Percentiles rank a stretch among this genome's conserved stretches.
phyloP scores from a whole-genome alignment of 176 grass and related monocot species.

The Saccharum officinarum region DNA sequence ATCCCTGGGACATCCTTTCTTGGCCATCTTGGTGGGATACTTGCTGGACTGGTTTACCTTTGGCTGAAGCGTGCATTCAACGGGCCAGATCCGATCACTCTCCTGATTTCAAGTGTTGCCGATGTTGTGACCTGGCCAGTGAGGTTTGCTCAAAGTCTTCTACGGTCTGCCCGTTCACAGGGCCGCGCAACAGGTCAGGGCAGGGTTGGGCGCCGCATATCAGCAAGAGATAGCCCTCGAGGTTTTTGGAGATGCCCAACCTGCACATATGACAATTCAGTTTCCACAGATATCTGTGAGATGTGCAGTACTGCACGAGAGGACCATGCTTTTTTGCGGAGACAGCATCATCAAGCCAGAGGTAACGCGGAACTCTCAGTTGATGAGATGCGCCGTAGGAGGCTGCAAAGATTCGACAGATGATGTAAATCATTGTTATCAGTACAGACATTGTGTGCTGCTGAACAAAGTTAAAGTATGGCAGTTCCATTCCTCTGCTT shows the following conservation, averaged over 20 bases:
- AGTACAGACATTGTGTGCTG: not conserved
- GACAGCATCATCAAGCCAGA: constrained; percentile 13
- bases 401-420: constrained; percentile 70
- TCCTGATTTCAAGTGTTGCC: constrained; percentile 45
- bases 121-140: constrained; percentile 73
- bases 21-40: constrained; percentile 82
- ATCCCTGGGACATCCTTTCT: constrained; percentile 83
- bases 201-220: constrained; percentile 39
- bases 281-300: constrained; percentile 66
- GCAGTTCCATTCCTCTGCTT: not conserved
- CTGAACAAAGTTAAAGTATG: not conserved
- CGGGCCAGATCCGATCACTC: constrained; percentile 45
- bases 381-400: constrained; percentile 76
- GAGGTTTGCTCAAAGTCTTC: constrained; percentile 46
- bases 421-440: constrained; percentile 29
- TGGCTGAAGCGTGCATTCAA: constrained; percentile 53
- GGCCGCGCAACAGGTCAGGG: constrained; percentile 39
- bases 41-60: constrained; percentile 79
- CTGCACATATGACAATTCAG: constrained; percentile 84
- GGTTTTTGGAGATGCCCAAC: constrained; percentile 69
- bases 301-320: constrained; percentile 68
- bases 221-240: constrained; percentile 9
- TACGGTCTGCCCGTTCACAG: constrained; percentile 10
- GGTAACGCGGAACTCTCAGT: constrained; percentile 34
- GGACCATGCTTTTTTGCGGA: constrained; percentile 14